Evolutionary conservation across 2,329 filamentous ascomycete genomes (phyloP).

Genomic region (Amesomyces nigricolor): DNA sequence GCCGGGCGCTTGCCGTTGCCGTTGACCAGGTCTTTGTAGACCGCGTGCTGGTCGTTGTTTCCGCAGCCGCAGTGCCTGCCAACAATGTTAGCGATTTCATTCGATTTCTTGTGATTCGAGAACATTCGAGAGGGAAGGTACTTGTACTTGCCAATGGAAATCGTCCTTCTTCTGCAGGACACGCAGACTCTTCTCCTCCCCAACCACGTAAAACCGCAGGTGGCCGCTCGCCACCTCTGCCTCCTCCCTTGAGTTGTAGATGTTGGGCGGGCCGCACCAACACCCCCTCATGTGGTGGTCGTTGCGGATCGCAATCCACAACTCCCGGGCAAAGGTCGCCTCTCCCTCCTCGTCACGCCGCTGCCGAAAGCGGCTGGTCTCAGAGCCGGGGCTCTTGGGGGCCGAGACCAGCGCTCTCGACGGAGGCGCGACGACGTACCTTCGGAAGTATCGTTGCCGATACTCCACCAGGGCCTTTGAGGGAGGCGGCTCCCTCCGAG

Average conservation of each 20-base stretch:
- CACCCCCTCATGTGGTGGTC: conserved; percentile 24
- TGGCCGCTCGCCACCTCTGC: conserved; percentile 23
- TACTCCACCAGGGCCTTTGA: conserved; percentile 1
- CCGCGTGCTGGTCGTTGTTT: conserved; percentile 9
- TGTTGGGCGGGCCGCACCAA: conserved; percentile 20
- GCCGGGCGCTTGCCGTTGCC: conserved; percentile 24
- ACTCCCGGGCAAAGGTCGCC: conserved; percentile 21
- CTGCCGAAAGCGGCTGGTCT: conserved; percentile 15
- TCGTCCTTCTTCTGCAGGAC: conserved; percentile 25
- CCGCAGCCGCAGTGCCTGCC: conserved; percentile 19
- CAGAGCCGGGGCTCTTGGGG: conserved; percentile 12
- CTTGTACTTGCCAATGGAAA: conserved; percentile 18
- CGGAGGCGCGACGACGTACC: conserved; percentile 8
- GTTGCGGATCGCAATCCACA: conserved; percentile 25
- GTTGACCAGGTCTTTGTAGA: conserved; percentile 13
- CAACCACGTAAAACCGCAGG: conserved; percentile 24
- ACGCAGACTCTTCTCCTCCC: conserved; percentile 15
- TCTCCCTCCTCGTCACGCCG: conserved; percentile 19
- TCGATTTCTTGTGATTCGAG: too few species aligned
- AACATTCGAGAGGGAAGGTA: too few species aligned
- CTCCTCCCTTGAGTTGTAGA: conserved; percentile 25
- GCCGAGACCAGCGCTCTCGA: not conserved
- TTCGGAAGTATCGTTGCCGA: conserved; percentile 3
- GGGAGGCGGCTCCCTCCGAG: conserved; percentile 2
- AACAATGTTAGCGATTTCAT: too few species aligned